Base-by-base conservation (phyloP, 108 stramenopile species). In the Conticribra weissflogii region DNA sequence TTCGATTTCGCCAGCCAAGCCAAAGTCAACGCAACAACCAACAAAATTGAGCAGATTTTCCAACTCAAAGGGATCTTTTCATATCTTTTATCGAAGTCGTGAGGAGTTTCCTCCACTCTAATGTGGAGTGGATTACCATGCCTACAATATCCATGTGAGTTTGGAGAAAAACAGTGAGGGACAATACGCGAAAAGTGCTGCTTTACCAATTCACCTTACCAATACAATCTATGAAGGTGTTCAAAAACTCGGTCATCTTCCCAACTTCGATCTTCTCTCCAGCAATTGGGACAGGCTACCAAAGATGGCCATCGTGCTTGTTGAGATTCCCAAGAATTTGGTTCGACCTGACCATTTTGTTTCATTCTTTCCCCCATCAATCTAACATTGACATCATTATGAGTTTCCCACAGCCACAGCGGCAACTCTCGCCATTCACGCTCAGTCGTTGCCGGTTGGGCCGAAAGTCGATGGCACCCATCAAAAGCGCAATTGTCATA, bases 321-420 rank as follows among this genome's bases (percentile, higher is more conserved):
- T 60, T 72, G 70, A 2, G 41, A 53, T 59, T 79, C 78, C 51
- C 44, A 67, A 7, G 62, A 59, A 32, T 65, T 79, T 0, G 78
- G 78, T 32, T 50, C 50, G 0, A 54, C 23, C 52, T 71, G 34
- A 0, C 34, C 62, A 22, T 71, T 52, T 34, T 34, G 30, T 1
- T 72, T 60, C 23, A 81, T 28, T 19, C 78, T 59, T 24, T 95
- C 93, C 1, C 68, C 54, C 74, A 85, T 34, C 54, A 95, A 76
- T 54, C 93, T 71, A 1, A 81, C 75, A 73, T 91, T 91, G 45
- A 94, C 85, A 61, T 78, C 88, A 79, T 95, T 95, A 63, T 95
- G 93, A 24, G 79, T 78, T 58, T 92, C 88, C 72, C 79, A 88
- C 23, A 94, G 67, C 89, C 93, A 91, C 18, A 89, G 25, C 2